A percentile compares a stretch with the other conserved stretches of the same genome.
These are phyloP conservation scores for Ulota crispa DNA, from an alignment of 225 moss, liverwort and hornwort genomes.

Conservation along the genomic window DNA sequence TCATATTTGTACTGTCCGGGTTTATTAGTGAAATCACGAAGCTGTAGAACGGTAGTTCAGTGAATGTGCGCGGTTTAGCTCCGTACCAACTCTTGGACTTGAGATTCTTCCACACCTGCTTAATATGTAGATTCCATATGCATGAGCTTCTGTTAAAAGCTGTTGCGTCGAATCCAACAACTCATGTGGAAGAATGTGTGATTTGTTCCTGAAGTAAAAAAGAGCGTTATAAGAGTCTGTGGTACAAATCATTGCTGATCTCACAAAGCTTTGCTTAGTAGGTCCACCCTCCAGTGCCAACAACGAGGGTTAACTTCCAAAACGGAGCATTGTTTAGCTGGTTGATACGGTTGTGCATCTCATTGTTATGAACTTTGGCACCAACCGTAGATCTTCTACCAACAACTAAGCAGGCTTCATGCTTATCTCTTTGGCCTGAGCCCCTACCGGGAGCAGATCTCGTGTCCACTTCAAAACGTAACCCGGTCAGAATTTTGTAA, in stretches of 20 bases:
- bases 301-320: background rate
- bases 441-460: constrained; percentile 30
- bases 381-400: constrained; percentile 37
- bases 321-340: background rate
- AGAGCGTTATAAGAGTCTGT: background rate
- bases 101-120: background rate
- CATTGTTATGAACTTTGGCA: constrained; percentile 29
- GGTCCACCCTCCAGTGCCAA: background rate
- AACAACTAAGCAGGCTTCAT: constrained; percentile 35
- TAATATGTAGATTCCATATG: background rate
- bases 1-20: background rate
- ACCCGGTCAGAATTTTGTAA: background rate
- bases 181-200: background rate
- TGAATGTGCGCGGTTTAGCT: background rate
- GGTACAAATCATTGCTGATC: background rate
- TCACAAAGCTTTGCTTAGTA: background rate
- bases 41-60: background rate
- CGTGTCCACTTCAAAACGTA: constrained; percentile 26
- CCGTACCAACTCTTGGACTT: background rate
- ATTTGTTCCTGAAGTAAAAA: background rate
- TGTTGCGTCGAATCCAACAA: background rate
- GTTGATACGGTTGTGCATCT: constrained; percentile 15
- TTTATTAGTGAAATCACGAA: background rate
- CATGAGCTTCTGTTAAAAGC: background rate
- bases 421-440: constrained; percentile 32